Conservation (phyloP, 768 basidiomycete species). For the Chalciporus sphaerocephalus region DNA sequence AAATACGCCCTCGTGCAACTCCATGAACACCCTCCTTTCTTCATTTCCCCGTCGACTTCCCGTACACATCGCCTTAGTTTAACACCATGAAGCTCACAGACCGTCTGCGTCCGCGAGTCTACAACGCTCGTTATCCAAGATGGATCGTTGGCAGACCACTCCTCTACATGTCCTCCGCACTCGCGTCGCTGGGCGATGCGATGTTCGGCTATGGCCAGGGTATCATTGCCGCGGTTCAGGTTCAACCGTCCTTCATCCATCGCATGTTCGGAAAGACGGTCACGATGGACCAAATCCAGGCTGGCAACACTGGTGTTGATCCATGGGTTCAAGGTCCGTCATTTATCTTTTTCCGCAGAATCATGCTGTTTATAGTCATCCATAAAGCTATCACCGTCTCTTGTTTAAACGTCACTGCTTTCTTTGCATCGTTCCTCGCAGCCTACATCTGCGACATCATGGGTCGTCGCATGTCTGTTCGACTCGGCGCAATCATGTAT, state of each 20-base stretch:
- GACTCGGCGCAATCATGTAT: conserved; percentile 47
- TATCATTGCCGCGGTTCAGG: conserved; percentile 47
- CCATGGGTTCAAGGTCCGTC: conserved; percentile 44
- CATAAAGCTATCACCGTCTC: conserved; percentile 44
- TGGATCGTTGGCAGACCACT: conserved; percentile 49
- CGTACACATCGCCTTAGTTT: conserved; percentile 3
- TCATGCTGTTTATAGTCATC: neutral
- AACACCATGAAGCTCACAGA: conserved; percentile 22
- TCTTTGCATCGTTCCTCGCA: conserved; percentile 41
- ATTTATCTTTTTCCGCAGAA: neutral
- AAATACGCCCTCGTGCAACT: conserved; percentile 16
- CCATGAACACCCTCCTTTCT: neutral
- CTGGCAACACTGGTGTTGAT: conserved; percentile 40
- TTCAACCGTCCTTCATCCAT: conserved; percentile 49
- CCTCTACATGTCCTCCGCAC: conserved; percentile 47
- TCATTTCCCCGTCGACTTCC: neutral
- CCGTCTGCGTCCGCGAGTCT: conserved; percentile 35
- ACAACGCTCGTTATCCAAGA: conserved; percentile 46
- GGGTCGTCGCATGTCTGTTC: conserved; percentile 48
- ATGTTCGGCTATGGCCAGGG: conserved; percentile 57
- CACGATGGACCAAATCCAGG: conserved; percentile 42
- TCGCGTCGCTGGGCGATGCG: conserved; percentile 53
- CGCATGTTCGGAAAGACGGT: conserved; percentile 45
- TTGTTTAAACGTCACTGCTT: conserved; percentile 48
- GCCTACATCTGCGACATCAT: conserved; percentile 49